phyloP scores from a whole-genome alignment of 192 early-diverging fungal genomes.

The Entophlyctis luteolus region DNA sequence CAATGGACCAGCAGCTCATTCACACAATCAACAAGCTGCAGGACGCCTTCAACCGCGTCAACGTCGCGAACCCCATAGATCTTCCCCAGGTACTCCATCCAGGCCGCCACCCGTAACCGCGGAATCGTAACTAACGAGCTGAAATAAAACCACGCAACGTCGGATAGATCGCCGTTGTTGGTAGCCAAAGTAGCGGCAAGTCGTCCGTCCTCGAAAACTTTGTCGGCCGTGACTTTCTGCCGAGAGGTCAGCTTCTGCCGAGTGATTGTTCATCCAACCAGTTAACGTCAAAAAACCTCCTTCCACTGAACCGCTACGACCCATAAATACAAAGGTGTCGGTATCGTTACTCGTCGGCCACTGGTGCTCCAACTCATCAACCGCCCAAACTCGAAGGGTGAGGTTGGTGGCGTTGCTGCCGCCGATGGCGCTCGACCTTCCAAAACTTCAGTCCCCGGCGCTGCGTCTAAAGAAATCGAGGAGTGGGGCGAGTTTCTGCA shows the following conservation, averaged over 20 bases:
- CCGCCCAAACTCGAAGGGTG: conserved; percentile 63
- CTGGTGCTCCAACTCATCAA: conserved; percentile 97
- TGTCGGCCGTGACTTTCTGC: conserved; percentile 96
- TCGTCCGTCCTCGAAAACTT: conserved; percentile 97
- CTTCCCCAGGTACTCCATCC: conserved; percentile 50
- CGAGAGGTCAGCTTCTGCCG: conserved; percentile 59
- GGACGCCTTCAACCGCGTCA: conserved; percentile 53
- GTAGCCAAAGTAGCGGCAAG: conserved; percentile 70
- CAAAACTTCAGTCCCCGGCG: not conserved
- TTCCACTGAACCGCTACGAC: not conserved
- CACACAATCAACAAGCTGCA: conserved; percentile 41
- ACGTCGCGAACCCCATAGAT: conserved; percentile 56
- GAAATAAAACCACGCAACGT: not conserved
- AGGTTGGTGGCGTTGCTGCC: conserved; percentile 52
- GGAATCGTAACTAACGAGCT: no score
- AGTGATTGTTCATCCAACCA: not conserved
- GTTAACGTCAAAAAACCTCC: not conserved
- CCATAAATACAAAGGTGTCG: conserved; percentile 56
- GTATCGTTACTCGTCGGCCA: conserved; percentile 96
- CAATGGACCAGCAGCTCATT: conserved; percentile 25
- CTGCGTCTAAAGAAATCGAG: conserved; percentile 11
- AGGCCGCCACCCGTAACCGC: no score
- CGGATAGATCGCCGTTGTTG: conserved; percentile 53
- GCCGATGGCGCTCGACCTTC: conserved; percentile 14
- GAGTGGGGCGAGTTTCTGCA: conserved; percentile 84